Evolutionary conservation across 169 alveolate genomes (phyloP).

Genomic region (Plasmodium gonderi): DNA sequence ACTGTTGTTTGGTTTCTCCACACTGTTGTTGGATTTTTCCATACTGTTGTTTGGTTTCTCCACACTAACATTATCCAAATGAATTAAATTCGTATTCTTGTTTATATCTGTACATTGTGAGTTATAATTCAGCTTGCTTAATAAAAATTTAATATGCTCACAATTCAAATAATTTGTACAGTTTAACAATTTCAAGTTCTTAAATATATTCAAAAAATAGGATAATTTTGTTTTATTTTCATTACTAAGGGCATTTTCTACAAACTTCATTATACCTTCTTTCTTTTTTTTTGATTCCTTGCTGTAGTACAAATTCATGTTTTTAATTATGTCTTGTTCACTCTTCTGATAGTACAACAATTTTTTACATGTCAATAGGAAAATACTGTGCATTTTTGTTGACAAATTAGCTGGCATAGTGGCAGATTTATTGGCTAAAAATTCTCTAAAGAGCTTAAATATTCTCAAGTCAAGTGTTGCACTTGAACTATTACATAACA

Average conservation of each 20-base stretch:
- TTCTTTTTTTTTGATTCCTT: slow-evolving; percentile 18
- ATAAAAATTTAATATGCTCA: slow-evolving; percentile 47
- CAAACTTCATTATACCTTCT: slow-evolving; percentile 36
- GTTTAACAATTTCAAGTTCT: slow-evolving; percentile 28
- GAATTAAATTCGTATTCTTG: not conserved
- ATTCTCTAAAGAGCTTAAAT: slow-evolving; percentile 56
- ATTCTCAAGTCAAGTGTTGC: slow-evolving; percentile 50
- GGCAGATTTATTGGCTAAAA: slow-evolving; percentile 46
- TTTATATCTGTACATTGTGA: slow-evolving; percentile 35
- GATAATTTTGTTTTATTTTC: slow-evolving; percentile 41
- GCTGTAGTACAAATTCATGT: not conserved
- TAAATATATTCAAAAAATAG: slow-evolving; percentile 5
- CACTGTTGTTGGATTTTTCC: no score
- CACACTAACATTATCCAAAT: not conserved
- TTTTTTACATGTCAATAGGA: slow-evolving; percentile 29
- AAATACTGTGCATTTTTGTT: slow-evolving; percentile 43
- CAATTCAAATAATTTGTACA: slow-evolving; percentile 42
- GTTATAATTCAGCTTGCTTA: slow-evolving; percentile 21
- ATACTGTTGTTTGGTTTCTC: not conserved
- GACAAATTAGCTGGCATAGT: slow-evolving; percentile 16
- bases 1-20: no score
- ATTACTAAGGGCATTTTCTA: slow-evolving; percentile 23
- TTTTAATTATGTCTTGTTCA: slow-evolving; percentile 37
- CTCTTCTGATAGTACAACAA: slow-evolving; percentile 53
- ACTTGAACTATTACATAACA: slow-evolving; percentile 18